Evolutionary conservation across 179 eudicot species (phyloP).

Genomic region (Silene coronaria): DNA sequence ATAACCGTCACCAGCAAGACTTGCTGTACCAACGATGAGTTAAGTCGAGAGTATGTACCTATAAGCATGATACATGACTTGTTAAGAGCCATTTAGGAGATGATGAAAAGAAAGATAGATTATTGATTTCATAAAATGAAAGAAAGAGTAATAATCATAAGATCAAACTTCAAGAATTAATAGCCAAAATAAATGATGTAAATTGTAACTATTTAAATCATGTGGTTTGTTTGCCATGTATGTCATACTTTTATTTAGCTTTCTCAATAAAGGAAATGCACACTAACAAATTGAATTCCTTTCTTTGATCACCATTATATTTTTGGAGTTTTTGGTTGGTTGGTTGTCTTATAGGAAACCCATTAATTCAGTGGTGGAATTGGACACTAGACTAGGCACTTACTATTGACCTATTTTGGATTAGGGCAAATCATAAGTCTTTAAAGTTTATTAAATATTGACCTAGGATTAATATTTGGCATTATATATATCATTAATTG

Average conservation of each 20-base stretch:
- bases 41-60: slow-evolving; percentile 34
- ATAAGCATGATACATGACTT: slow-evolving; percentile 69
- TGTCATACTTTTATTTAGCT: slow-evolving; percentile 11
- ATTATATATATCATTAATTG: no score
- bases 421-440: no score
- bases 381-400: no score
- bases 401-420: no score
- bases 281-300: neutral
- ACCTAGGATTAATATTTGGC: no score
- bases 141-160: neutral
- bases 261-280: neutral
- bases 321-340: neutral
- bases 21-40: no score
- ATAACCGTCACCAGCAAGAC: no score
- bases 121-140: neutral
- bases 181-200: neutral
- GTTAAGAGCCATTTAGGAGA: slow-evolving; percentile 47
- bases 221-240: slow-evolving; percentile 5
- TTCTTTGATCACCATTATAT: slow-evolving; percentile 11
- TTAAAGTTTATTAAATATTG: no score
- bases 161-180: slow-evolving; percentile 7
- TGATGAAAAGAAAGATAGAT: neutral
- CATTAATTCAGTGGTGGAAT: neutral
- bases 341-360: neutral
- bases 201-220: neutral